These are phyloP conservation scores for Nemania diffusa DNA, from an alignment of 2,329 filamentous ascomycete species.

Conservation along the genomic window DNA sequence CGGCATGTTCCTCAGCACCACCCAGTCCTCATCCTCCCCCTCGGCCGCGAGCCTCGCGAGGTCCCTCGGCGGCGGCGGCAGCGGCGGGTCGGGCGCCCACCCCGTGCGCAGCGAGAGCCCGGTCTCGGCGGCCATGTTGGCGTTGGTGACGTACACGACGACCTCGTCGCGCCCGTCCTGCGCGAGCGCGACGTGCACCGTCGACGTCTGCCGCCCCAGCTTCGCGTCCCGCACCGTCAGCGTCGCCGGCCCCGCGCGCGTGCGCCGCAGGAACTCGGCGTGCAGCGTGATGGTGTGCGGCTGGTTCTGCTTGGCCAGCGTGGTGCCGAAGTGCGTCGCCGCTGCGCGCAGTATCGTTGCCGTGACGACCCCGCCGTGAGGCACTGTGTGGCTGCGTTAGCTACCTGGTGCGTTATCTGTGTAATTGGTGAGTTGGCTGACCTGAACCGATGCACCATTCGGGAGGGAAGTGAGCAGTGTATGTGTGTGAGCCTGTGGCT, in stretches of 20 bases:
- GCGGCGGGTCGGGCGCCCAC: slow-evolving; percentile 59
- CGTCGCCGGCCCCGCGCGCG: slow-evolving; percentile 44
- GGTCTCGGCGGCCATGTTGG: slow-evolving; percentile 67
- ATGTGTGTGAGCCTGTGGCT: slow-evolving; percentile 42
- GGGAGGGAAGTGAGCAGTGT: slow-evolving; percentile 38
- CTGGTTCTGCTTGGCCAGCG: slow-evolving; percentile 46
- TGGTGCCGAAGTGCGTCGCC: slow-evolving; percentile 46
- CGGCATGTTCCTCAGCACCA: slow-evolving; percentile 36
- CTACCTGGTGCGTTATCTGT: background rate
- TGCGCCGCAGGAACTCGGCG: slow-evolving; percentile 49
- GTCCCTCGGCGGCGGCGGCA: slow-evolving; percentile 45
- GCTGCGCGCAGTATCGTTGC: slow-evolving; percentile 67
- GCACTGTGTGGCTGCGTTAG: slow-evolving; percentile 59
- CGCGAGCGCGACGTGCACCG: slow-evolving; percentile 47
- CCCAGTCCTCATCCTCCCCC: slow-evolving; percentile 47
- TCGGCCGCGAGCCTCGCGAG: slow-evolving; percentile 38
- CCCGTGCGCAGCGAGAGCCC: slow-evolving; percentile 63
- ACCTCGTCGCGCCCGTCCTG: slow-evolving; percentile 66
- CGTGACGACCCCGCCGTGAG: slow-evolving; percentile 77
- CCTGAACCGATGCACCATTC: slow-evolving; percentile 49
- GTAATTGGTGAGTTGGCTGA: slow-evolving; percentile 29
- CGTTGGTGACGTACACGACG: slow-evolving; percentile 72
- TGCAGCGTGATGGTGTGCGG: slow-evolving; percentile 48
- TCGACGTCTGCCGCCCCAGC: slow-evolving; percentile 50
- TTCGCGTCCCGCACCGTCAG: slow-evolving; percentile 48